These are phyloP conservation scores for Eruca vesicaria DNA, from an alignment of 441 rosid genomes.

Conservation along the genomic window DNA sequence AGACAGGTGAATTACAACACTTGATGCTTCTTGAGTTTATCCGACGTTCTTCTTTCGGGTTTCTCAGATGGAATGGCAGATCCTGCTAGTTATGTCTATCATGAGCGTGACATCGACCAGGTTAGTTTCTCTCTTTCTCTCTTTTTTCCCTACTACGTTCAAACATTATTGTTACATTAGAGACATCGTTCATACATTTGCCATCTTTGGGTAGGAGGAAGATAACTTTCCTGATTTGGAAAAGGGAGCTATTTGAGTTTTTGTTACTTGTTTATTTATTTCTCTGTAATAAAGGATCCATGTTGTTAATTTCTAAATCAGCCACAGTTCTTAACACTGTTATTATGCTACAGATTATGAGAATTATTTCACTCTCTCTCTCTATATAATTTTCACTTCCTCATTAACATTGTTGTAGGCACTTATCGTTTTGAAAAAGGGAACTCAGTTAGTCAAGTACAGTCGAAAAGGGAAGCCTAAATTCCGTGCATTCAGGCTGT, in stretches of 20 bases:
- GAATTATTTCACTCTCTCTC: neutral
- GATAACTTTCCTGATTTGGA: neutral
- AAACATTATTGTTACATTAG: neutral
- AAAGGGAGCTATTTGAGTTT: neutral
- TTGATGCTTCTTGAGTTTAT: conserved; percentile 56
- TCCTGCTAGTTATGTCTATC: conserved; percentile 63
- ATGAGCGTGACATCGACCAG: conserved; percentile 91
- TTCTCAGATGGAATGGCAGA: conserved; percentile 99
- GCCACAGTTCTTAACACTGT: neutral
- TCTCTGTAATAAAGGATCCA: neutral
- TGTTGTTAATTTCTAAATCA: neutral
- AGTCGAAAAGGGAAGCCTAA: conserved; percentile 94
- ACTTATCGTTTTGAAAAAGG: conserved; percentile 74
- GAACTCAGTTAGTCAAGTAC: conserved; percentile 83
- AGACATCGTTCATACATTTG: neutral
- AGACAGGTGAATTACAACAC: conserved; percentile 63
- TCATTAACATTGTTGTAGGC: conserved; percentile 40
- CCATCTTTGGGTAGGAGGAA: neutral
- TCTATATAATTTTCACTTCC: neutral
- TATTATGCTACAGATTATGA: neutral
- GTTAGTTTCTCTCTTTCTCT: conserved; percentile 33
- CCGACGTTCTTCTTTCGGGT: conserved; percentile 41
- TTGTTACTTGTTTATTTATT: neutral
- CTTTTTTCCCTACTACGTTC: neutral
- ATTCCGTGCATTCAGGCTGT: conserved; percentile 87